Evolutionary conservation across 83 land plant genomes (phyloP).

Genomic region (Diphasiastrum complanatum): DNA sequence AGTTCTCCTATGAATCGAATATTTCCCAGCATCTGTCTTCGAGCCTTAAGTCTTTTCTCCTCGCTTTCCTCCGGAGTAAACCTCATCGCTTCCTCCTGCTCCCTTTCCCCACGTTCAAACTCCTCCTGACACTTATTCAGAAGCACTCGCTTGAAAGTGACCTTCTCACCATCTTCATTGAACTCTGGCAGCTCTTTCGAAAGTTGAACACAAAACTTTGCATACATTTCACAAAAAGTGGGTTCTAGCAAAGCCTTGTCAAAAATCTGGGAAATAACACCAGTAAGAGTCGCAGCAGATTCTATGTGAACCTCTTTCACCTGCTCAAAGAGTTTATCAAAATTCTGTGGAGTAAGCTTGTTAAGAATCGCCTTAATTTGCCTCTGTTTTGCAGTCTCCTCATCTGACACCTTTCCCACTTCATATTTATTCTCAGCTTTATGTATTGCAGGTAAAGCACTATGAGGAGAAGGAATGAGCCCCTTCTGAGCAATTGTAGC

Average conservation of each 20-base stretch:
- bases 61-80: slow-evolving; percentile 66
- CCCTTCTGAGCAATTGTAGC: slow-evolving; percentile 46
- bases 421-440: slow-evolving; percentile 80
- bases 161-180: slow-evolving; percentile 57
- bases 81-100: slow-evolving; percentile 53
- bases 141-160: slow-evolving; percentile 75
- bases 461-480: slow-evolving; percentile 67
- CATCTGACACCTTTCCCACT: slow-evolving; percentile 77
- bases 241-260: slow-evolving; percentile 92
- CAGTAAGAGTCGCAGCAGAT: slow-evolving; percentile 59
- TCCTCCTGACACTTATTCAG: slow-evolving; percentile 90
- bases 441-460: slow-evolving; percentile 56
- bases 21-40: slow-evolving; percentile 87
- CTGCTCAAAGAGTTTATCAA: slow-evolving; percentile 75
- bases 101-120: slow-evolving; percentile 50
- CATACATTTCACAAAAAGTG: slow-evolving; percentile 98
- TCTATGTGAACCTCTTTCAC: slow-evolving; percentile 79
- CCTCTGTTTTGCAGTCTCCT: slow-evolving; percentile 81
- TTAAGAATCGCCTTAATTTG: slow-evolving; percentile 76
- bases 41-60: slow-evolving; percentile 49
- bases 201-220: slow-evolving; percentile 70
- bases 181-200: slow-evolving; percentile 73
- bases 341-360: slow-evolving; percentile 94
- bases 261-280: slow-evolving; percentile 93
- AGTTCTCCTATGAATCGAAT: slow-evolving; percentile 84